A percentile compares a stretch with the other conserved stretches of the same genome.
These are phyloP conservation scores for Fusarium albidum DNA, from an alignment of 2,329 filamentous ascomycete genomes.

Conservation along the genomic window DNA sequence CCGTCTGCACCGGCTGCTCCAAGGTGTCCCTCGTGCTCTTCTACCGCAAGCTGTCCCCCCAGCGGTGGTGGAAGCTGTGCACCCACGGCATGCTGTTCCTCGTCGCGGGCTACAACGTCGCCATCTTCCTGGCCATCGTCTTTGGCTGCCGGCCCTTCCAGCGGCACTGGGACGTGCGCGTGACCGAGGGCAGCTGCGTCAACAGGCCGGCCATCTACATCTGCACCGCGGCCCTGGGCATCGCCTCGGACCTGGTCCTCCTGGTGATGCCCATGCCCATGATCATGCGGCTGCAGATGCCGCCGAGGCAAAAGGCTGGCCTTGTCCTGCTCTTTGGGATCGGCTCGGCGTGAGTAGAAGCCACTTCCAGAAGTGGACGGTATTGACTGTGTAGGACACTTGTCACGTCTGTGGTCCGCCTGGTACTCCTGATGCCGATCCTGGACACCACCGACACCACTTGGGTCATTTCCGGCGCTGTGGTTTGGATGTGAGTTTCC, in stretches of 20 bases:
- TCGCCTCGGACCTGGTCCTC: constrained; percentile 56
- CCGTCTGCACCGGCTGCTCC: constrained; percentile 42
- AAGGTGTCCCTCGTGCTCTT: constrained; percentile 51
- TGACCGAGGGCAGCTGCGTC: constrained; percentile 50
- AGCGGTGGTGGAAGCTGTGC: constrained; percentile 43
- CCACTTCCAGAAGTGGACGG: rapidly evolving
- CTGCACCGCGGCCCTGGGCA: constrained; percentile 54
- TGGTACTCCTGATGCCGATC: constrained; percentile 42
- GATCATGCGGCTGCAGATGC: constrained; percentile 54
- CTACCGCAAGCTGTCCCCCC: constrained; percentile 48
- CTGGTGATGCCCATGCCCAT: constrained; percentile 56
- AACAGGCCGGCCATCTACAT: constrained; percentile 39
- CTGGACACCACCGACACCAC: constrained; percentile 39
- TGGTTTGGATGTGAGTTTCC: constrained; percentile 42
- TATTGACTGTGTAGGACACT: constrained; percentile 42
- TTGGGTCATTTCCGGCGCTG: constrained; percentile 43
- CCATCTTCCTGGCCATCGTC: constrained; percentile 45
- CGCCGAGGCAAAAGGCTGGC: constrained; percentile 54
- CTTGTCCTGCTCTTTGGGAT: constrained; percentile 55
- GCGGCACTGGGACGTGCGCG: constrained; percentile 41
- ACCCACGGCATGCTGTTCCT: constrained; percentile 43
- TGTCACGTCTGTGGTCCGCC: constrained; percentile 46
- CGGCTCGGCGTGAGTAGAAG: constrained; percentile 47
- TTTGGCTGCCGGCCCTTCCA: constrained; percentile 50
- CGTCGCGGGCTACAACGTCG: constrained; percentile 44